Base-by-base conservation (phyloP, 805 yeast genomes). In the Candida koratica region DNA sequence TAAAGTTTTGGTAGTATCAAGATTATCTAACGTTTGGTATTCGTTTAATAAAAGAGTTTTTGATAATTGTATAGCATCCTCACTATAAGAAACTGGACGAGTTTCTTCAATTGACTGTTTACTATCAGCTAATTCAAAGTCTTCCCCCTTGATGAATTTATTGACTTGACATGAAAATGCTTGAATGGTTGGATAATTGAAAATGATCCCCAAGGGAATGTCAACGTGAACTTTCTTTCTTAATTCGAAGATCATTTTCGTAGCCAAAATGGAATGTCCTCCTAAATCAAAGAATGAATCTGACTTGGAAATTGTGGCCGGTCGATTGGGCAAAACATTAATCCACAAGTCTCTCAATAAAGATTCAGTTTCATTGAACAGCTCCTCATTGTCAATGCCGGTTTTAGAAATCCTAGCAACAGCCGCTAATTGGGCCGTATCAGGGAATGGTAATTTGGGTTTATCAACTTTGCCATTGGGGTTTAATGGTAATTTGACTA, bases 391-490 rank as follows among this genome's bases (percentile, higher is more conserved):
- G 40, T 71, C 79, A 15, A 62, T 69, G 39, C 71, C 77, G 24
- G 63, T 69, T 13, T 38, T 47, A 30, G 75, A 72, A 32, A 60
- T 47, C 43, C 67, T 62, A 9, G 95, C 78, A 30, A 87, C 96
- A 12, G 79, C 71, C 20, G 81, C 78, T 45, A 93, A 69, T 62
- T 90, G 96, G 12, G 83, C 90, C 16, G 84, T 73, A 39, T 86
- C 86, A 37, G 99, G 99, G 76, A 84, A 87, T 30, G 96, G 97
- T 43, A 93, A 68, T 53, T 90, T 88, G 24, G 97, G 97, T 67
- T 93, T 93, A 66, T 93, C 99, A 40, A 93, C 87, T 62, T 93
- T 93, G 50, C 99, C 99, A 58, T 93, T 93, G 41, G 99, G 99
- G 63, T 93, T 93, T 61, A 93, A 71, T 17, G 98, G 98, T 55